A percentile compares a stretch with the other conserved stretches of the same genome.
Conservation (phyloP, 495 filamentous ascomycete genomes). For the Penicilliopsis zonata region DNA sequence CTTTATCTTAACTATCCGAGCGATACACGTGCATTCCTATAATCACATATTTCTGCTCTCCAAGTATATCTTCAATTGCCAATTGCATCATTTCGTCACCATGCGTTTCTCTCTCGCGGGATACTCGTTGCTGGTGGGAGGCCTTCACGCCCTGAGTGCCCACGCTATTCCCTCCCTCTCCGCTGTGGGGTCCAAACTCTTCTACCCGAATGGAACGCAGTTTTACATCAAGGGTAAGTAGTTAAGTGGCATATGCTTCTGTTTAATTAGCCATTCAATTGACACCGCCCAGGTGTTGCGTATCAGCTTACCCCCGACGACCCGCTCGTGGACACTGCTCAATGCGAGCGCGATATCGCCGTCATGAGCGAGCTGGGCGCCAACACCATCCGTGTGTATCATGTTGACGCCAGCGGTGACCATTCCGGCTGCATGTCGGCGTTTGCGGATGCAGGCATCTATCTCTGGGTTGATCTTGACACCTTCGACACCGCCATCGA, state of each 20-base stretch:
- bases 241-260: neutral
- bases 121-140: conserved; percentile 17
- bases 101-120: conserved; percentile 2
- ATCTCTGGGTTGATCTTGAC: conserved; percentile 73
- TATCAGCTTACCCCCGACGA: conserved; percentile 58
- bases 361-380: conserved; percentile 72
- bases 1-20: too few relatives aligned
- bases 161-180: conserved; percentile 44
- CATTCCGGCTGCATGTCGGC: conserved; percentile 55
- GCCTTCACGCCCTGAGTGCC: conserved; percentile 14
- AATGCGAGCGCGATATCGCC: conserved; percentile 66
- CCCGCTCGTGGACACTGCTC: conserved; percentile 59
- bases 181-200: conserved; percentile 73
- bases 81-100: neutral
- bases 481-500: conserved; percentile 70
- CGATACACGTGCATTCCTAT: too few relatives aligned
- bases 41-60: neutral
- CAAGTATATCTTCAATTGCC: too few relatives aligned
- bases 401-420: conserved; percentile 58
- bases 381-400: conserved; percentile 84
- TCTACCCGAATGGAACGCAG: conserved; percentile 61
- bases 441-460: conserved; percentile 58
- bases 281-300: conserved; percentile 45
- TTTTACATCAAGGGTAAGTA: conserved; percentile 68
- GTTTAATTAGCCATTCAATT: conserved; percentile 3